Conservation (phyloP, 2,329 filamentous ascomycete genomes). For the Didymella segeticola region DNA sequence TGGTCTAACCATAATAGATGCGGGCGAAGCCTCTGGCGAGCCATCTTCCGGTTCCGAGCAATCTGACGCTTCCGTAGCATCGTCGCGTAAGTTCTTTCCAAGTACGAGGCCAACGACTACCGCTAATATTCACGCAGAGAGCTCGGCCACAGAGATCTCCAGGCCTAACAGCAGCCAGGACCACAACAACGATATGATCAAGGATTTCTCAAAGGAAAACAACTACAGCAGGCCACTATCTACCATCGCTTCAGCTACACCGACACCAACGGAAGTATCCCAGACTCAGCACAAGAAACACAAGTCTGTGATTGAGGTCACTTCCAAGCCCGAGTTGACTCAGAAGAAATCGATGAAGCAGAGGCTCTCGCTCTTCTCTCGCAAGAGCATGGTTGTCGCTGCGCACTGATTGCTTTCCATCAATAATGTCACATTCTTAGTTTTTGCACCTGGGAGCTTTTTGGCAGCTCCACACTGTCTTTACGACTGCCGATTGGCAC, state of each 20-base stretch:
- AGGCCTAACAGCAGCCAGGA: conserved; percentile 17
- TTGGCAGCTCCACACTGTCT: background rate
- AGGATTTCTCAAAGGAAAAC: conserved; percentile 5
- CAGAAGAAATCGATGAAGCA: conserved; percentile 11
- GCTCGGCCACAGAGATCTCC: conserved; percentile 16
- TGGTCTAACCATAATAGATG: conserved; percentile 8
- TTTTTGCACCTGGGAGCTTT: background rate
- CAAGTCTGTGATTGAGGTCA: conserved; percentile 4
- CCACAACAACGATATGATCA: background rate
- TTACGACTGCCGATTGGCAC: background rate
- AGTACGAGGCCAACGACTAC: no score
- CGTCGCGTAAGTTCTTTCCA: conserved; percentile 5
- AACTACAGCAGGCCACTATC: conserved; percentile 16
- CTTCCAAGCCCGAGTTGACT: background rate
- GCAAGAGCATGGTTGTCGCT: conserved; percentile 16
- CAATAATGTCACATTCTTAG: background rate
- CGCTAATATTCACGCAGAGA: conserved; percentile 9
- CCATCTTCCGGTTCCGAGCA: conserved; percentile 10
- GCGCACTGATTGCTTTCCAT: conserved; percentile 11
- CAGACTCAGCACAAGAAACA: conserved; percentile 5
- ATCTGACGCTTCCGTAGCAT: conserved; percentile 12
- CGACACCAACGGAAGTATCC: background rate
- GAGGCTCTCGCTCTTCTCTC: conserved; percentile 18
- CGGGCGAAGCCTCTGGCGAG: conserved; percentile 5
- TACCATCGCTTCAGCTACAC: background rate